These are phyloP conservation scores for Neoboletus brunneissimus DNA, from an alignment of 768 basidiomycete genomes.

Conservation along the genomic window DNA sequence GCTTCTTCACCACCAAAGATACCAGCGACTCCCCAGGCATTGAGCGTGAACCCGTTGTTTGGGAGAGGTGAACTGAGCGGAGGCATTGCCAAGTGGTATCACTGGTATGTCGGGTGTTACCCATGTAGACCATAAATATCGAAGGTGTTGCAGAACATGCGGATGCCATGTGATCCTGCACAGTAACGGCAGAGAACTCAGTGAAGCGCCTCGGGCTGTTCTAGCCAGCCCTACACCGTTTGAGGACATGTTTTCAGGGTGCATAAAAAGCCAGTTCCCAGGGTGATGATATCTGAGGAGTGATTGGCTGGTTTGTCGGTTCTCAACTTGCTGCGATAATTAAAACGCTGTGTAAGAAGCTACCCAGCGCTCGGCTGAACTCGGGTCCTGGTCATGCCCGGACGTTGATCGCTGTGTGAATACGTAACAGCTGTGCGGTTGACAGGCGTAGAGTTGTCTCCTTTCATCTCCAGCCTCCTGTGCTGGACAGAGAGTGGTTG, in stretches of 20 bases:
- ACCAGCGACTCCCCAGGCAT: slow-evolving; percentile 32
- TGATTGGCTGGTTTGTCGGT: background rate
- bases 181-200: background rate
- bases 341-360: background rate
- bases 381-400: background rate
- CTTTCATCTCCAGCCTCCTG: too few relatives aligned
- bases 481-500: too few relatives aligned
- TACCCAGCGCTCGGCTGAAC: background rate
- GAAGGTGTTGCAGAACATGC: background rate
- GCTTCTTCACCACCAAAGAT: slow-evolving; percentile 36
- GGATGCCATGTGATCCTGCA: background rate
- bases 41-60: slow-evolving; percentile 19
- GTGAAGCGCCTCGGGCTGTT: background rate
- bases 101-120: background rate
- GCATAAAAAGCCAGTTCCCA: background rate
- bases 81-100: slow-evolving; percentile 10
- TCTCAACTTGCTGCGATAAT: background rate
- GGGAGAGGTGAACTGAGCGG: slow-evolving; percentile 10
- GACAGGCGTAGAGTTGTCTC: too few relatives aligned
- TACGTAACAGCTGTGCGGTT: too few relatives aligned
- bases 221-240: background rate
- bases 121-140: background rate
- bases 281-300: background rate
- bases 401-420: background rate
- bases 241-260: background rate